phyloP scores from a whole-genome alignment of 306 rosid genomes.

The Quercus mongolica region DNA sequence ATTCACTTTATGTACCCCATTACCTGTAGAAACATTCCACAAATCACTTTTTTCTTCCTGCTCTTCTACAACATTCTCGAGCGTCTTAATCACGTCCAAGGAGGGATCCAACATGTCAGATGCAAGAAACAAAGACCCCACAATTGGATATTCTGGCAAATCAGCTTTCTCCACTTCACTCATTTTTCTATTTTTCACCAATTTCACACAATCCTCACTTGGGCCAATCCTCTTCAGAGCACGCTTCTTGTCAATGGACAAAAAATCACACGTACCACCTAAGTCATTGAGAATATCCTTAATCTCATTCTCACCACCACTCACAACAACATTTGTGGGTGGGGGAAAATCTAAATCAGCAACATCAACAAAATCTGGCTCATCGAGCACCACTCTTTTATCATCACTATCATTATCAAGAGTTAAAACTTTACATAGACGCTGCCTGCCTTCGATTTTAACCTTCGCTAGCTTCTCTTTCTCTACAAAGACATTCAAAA shows the following conservation, averaged over 20 bases:
- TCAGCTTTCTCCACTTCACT: slow-evolving; percentile 30
- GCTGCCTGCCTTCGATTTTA: slow-evolving; percentile 66
- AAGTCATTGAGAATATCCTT: slow-evolving; percentile 72
- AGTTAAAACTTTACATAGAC: slow-evolving; percentile 62
- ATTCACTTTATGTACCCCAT: not conserved
- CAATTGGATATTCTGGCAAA: slow-evolving; percentile 36
- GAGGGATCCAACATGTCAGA: slow-evolving; percentile 31
- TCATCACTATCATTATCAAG: slow-evolving; percentile 16
- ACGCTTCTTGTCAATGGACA: slow-evolving; percentile 60
- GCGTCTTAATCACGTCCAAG: slow-evolving; percentile 22
- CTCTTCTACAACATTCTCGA: not conserved
- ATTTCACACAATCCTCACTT: slow-evolving; percentile 19
- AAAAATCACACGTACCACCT: slow-evolving; percentile 60
- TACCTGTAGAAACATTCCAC: not conserved
- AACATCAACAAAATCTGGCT: slow-evolving; percentile 29
- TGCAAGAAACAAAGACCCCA: slow-evolving; percentile 54
- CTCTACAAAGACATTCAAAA: slow-evolving; percentile 23
- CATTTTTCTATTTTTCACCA: slow-evolving; percentile 15
- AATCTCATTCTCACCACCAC: slow-evolving; percentile 46
- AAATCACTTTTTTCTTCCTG: not conserved
- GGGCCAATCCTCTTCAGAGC: slow-evolving; percentile 9
- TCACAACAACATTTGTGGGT: slow-evolving; percentile 3
- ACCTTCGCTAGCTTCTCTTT: slow-evolving; percentile 49
- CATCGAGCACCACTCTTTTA: slow-evolving; percentile 23
- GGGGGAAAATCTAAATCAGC: slow-evolving; percentile 58